Conservation (phyloP, 768 basidiomycete genomes). For the Termitomyces sp. region DNA sequence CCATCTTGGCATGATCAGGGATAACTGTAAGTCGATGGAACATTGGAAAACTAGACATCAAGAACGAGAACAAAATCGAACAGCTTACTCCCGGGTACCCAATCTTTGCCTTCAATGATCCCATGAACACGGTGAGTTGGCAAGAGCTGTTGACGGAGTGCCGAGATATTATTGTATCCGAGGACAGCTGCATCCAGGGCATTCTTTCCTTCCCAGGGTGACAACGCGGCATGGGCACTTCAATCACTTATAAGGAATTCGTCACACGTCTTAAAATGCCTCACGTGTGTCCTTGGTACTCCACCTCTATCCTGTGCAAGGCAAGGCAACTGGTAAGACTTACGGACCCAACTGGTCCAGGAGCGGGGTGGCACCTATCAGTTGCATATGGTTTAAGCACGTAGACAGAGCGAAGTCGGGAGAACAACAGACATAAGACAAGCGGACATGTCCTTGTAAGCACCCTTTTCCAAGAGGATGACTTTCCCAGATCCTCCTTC, state of each 20-base stretch:
- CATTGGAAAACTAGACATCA: not conserved
- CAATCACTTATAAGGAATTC: not conserved
- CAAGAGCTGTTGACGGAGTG: conserved; percentile 75
- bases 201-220: conserved; percentile 83
- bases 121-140: conserved; percentile 80
- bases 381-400: not conserved
- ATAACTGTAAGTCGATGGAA: conserved; percentile 47
- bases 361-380: conserved; percentile 75
- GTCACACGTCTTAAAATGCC: conserved; percentile 6
- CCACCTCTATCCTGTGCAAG: conserved; percentile 50
- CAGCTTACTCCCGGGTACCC: conserved; percentile 64
- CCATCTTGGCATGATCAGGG: conserved; percentile 74
- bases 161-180: conserved; percentile 75
- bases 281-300: conserved; percentile 73
- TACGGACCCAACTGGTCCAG: conserved; percentile 66
- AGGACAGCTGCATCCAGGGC: conserved; percentile 85
- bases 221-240: conserved; percentile 74
- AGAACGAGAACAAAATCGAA: not conserved
- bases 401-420: not conserved
- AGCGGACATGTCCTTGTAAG: conserved; percentile 71
- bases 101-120: conserved; percentile 68
- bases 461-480: conserved; percentile 60
- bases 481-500: conserved; percentile 77
- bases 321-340: conserved; percentile 65
- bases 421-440: conserved; percentile 59